phyloP scores from a whole-genome alignment of 2,329 filamentous ascomycete species.

The Talaromyces pinophilus region DNA sequence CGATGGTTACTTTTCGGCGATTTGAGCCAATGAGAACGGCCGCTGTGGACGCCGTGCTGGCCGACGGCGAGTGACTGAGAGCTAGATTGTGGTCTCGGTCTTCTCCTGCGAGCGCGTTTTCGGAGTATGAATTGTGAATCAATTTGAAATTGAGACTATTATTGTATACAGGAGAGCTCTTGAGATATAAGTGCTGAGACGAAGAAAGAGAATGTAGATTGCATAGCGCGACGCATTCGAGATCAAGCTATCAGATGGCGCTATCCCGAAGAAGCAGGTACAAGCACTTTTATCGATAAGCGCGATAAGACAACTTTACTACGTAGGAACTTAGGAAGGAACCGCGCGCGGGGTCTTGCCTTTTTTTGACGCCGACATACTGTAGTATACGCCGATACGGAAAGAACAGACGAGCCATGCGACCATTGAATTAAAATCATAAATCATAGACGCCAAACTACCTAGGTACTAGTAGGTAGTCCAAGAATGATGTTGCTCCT shows the following conservation, averaged over 20 bases:
- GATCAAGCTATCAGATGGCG: background rate
- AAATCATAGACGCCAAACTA: background rate
- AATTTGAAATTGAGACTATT: background rate
- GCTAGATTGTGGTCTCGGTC: no score
- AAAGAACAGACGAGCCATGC: background rate
- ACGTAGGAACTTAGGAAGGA: background rate
- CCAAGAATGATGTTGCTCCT: background rate
- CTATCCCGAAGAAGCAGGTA: conserved; percentile 14
- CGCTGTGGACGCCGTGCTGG: background rate
- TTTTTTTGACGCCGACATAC: background rate
- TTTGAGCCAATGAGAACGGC: conserved; percentile 15
- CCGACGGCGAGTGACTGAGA: conserved; percentile 6
- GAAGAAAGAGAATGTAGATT: background rate
- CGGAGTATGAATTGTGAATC: background rate
- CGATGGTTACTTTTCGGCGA: conserved; percentile 19
- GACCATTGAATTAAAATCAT: no score
- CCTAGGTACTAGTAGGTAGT: no score
- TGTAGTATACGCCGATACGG: background rate
- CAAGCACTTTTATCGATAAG: conserved; percentile 14
- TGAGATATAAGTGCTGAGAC: background rate
- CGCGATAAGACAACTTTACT: background rate
- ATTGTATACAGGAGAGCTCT: background rate
- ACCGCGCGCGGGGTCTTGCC: background rate
- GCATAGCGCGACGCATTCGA: background rate
- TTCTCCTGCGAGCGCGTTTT: background rate